phyloP scores from a whole-genome alignment of 306 rosid species.

The Fragaria ananassa region DNA sequence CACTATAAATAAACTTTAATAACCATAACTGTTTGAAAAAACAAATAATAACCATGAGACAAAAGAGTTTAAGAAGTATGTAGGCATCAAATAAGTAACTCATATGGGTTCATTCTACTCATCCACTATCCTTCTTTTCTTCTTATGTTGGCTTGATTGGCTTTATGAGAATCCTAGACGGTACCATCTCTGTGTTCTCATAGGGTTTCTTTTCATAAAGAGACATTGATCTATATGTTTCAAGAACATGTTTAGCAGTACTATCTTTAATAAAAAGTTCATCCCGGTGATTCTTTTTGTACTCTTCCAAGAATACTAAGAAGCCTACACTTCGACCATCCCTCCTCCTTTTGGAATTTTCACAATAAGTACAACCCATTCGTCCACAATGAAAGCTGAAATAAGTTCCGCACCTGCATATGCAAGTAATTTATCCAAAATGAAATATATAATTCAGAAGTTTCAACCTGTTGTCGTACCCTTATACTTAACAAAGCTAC shows the following conservation, averaged over 20 bases:
- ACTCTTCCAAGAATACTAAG: not conserved
- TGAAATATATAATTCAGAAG: not conserved
- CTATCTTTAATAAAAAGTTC: not conserved
- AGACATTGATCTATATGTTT: not conserved
- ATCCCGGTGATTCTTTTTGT: not conserved
- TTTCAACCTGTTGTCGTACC: not conserved
- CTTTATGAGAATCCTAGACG: accelerated
- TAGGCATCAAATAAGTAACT: not conserved
- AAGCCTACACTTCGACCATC: not conserved
- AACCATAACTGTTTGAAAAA: too few relatives aligned
- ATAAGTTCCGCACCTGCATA: not conserved
- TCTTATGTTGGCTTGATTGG: not conserved
- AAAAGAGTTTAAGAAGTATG: not conserved
- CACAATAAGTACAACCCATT: not conserved
- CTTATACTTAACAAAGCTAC: not conserved
- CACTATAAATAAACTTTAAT: not conserved
- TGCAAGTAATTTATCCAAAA: not conserved
- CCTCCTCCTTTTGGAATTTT: not conserved
- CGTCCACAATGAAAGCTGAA: not conserved
- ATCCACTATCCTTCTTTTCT: not conserved
- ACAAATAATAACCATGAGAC: not conserved
- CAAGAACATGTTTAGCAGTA: not conserved
- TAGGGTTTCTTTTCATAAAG: not conserved
- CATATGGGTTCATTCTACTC: not conserved
- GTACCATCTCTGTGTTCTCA: not conserved